Evolutionary conservation across 371 early-diverging fungal species (phyloP), one percentile per base, ranked within the genome.

Genomic region (Syncephalis plumigaleata): DNA sequence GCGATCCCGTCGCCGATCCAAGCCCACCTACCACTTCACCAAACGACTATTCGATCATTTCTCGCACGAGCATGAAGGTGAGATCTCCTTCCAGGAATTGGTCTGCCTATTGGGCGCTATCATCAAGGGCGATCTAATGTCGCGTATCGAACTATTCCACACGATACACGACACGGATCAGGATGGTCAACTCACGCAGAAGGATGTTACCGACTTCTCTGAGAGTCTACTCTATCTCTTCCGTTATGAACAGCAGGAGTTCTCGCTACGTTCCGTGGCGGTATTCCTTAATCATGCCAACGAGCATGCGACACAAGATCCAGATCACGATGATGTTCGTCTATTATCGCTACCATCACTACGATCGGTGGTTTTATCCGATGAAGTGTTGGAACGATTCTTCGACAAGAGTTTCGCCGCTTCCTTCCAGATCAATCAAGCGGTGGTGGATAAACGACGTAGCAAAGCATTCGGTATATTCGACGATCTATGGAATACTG

Each of bases 201-300:
- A 92, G 36, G 91, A 92, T 52, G 65, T 90, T n/a, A 63, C 91
- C 45, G 79, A 81, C 43, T 61, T 92, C 42, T 87, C 90, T 1
- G 95, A 95, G 58, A 78, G 84, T 36, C 57, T 95, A 9, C 62
- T 93, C 26, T 87, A 83, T 61, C 60, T 89, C 2, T 75, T 82
- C 62, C 65, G 86, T 21, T 56, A 59, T 25, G 65, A 59, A 4
- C 60, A 71, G 36, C 79, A 77, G 45, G 82, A 81, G 49, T 50
- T 59, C 0, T 73, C 81, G 37, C 54, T 82, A 37, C 67, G 68
- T 38, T 65, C 82, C 0, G 81, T 84, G 9, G 81, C 83, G 0
- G 72, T 73, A 9, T 81, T 80, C 36, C 52, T 84, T 39, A 77
- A 70, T 23, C 72, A 78, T 36, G 79, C 75, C 55, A 64, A 75